A percentile compares a stretch with the other conserved stretches of the same genome.
phyloP scores from a whole-genome alignment of 805 yeast genomes.

The Saturnispora quitensis region DNA sequence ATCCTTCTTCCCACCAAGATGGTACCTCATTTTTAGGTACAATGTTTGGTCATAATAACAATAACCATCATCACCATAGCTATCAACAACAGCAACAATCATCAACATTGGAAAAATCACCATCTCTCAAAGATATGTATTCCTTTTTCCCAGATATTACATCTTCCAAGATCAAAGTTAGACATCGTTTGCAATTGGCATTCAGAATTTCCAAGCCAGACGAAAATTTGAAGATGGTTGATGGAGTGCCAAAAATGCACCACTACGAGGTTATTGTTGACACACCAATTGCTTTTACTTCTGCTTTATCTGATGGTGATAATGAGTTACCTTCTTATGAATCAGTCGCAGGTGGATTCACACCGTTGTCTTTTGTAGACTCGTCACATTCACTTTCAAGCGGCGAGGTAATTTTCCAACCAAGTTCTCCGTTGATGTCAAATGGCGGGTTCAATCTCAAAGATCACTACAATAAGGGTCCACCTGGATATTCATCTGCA shows the following conservation, averaged over 20 bases:
- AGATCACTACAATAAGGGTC: not conserved
- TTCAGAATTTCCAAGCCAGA: constrained; percentile 60
- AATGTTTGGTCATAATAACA: constrained; percentile 5
- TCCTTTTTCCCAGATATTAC: constrained; percentile 54
- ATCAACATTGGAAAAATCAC: not conserved
- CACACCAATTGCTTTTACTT: constrained; percentile 56
- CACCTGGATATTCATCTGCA: constrained; percentile 1
- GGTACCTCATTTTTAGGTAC: constrained; percentile 5
- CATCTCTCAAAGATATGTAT: constrained; percentile 11
- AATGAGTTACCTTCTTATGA: constrained; percentile 34
- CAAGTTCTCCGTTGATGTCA: constrained; percentile 36
- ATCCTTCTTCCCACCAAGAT: not conserved
- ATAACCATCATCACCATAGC: not conserved
- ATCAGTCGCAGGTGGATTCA: constrained; percentile 20
- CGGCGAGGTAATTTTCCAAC: constrained; percentile 36
- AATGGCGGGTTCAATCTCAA: not conserved
- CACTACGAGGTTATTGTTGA: constrained; percentile 77
- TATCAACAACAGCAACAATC: not conserved
- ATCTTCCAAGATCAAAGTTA: constrained; percentile 50
- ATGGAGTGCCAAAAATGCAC: constrained; percentile 40
- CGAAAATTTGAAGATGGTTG: constrained; percentile 26
- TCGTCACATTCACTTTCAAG: constrained; percentile 1
- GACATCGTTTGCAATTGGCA: constrained; percentile 63
- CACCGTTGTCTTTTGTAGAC: constrained; percentile 7
- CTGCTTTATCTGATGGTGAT: constrained; percentile 29